phyloP scores from a whole-genome alignment of 2,329 filamentous ascomycete species.

The Fusarium gaditjirri region DNA sequence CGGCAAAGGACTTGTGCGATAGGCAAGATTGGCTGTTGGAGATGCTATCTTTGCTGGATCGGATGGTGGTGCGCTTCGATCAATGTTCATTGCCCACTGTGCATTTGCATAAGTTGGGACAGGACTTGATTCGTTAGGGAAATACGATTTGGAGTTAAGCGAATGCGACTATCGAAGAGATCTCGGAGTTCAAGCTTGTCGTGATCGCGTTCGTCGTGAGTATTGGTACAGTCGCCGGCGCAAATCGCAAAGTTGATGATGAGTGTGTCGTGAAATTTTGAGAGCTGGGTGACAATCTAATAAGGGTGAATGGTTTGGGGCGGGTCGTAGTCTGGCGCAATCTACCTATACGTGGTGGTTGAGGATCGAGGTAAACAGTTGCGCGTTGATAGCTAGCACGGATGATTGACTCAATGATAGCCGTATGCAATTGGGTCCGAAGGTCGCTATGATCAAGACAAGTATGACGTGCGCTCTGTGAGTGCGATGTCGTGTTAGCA shows the following conservation, averaged over 20 bases:
- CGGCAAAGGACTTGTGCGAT: conserved; percentile 48
- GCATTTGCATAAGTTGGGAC: conserved; percentile 44
- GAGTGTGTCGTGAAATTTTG: neutral
- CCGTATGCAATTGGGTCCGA: conserved; percentile 5
- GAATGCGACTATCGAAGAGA: conserved; percentile 40
- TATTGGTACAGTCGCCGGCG: conserved; percentile 19
- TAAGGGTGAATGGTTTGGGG: neutral
- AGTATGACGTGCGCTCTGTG: conserved; percentile 3
- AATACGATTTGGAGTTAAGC: conserved; percentile 27
- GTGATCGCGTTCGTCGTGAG: conserved; percentile 31
- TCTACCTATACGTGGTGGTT: neutral
- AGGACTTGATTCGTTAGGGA: conserved; percentile 31
- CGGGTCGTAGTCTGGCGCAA: neutral
- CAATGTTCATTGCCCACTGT: conserved; percentile 46
- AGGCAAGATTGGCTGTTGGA: conserved; percentile 40
- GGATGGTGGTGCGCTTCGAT: conserved; percentile 26
- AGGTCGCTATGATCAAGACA: neutral
- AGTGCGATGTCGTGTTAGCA: conserved; percentile 27
- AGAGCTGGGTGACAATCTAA: neutral
- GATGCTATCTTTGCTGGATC: conserved; percentile 43
- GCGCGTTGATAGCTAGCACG: conserved; percentile 2
- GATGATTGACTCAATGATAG: neutral
- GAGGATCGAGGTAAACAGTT: conserved; percentile 3
- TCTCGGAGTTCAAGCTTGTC: conserved; percentile 24
- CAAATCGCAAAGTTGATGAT: conserved; percentile 2